phyloP scores from a whole-genome alignment of 2,329 filamentous ascomycete genomes.

The Neurospora sp. region DNA sequence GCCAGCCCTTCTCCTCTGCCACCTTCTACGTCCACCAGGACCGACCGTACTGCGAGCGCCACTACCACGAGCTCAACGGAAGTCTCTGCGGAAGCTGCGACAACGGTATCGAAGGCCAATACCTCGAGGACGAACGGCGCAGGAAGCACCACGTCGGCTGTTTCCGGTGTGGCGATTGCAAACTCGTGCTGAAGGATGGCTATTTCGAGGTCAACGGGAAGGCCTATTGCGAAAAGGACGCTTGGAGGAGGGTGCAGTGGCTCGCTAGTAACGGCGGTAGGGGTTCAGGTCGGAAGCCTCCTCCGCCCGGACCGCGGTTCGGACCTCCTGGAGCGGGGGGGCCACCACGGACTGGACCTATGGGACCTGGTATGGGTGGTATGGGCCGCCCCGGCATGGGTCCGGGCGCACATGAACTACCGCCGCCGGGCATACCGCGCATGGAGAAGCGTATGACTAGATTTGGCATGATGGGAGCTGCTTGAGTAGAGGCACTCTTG shows the following conservation, averaged over 20 bases:
- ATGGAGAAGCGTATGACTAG: constrained; percentile 57
- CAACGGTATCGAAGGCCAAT: constrained; percentile 84
- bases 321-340: constrained; percentile 7
- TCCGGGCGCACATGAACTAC: constrained; percentile 25
- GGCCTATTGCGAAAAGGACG: constrained; percentile 82
- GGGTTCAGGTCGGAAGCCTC: constrained; percentile 6
- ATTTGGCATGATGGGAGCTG: constrained; percentile 43
- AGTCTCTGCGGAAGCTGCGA: constrained; percentile 76
- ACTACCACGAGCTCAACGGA: constrained; percentile 87
- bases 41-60: constrained; percentile 78
- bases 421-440: constrained; percentile 27
- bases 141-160: constrained; percentile 82
- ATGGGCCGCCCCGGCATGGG: constrained; percentile 10
- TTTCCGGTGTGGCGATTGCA: constrained; percentile 76
- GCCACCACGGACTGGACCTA: constrained; percentile 1
- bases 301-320: constrained; percentile 2
- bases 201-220: constrained; percentile 82
- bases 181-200: constrained; percentile 63
- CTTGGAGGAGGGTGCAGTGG: constrained; percentile 45
- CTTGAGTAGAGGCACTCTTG: not conserved
- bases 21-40: constrained; percentile 91
- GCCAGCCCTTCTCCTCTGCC: constrained; percentile 69
- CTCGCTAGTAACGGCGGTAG: constrained; percentile 6
- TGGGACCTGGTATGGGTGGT: constrained; percentile 5
- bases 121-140: constrained; percentile 69